Evolutionary conservation across 495 filamentous ascomycete species (phyloP), one percentile per base, ranked within the genome.

Genomic region (Penicillium pulvis): DNA sequence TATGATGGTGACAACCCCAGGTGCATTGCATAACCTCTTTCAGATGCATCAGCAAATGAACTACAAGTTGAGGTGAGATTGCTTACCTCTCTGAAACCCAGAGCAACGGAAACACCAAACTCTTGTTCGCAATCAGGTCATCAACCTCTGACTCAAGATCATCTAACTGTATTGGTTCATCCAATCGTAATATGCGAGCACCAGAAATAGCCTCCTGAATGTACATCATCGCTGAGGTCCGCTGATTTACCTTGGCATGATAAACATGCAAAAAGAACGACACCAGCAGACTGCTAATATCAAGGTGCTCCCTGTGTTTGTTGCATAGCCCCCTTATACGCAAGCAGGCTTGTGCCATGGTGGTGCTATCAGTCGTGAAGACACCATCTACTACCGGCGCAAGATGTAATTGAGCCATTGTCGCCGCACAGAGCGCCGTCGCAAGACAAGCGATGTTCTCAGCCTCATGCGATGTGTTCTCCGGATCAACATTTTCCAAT

Each of bases 231-330:
- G 71, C 69, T 23, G 59, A 63, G 10, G 57, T 67, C n/a, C 65
- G 59, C 46, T 62, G 59, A 17, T 74, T 70, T 16, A 63, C 58
- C 59, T 74, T 74, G 12, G 71, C 69, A 59, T 74, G 61, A 35
- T 71, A 72, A 12, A 74, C 71, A 61, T 72, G 71, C 53, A 74
- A 57, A 41, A 74, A 72, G 46, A 74, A 72, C 1, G 69, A 70
- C 9, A 60, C 58, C n/a, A 73, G 55, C 5, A 70, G 49, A 19
- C 60, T 60, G 26, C 56, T 59, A 3, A 65, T 10, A 48, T 70
- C 57, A 12, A 62, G 53, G 52, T 62, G 30, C 20, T 64, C 60
- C 14, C 59, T 30, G 20, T 61, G 47, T 2, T 41, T 44, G 1
- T 49, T 12, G 30, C 42, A 62, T 23, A 55, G 48, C 9, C 53